phyloP scores from a whole-genome alignment of 805 yeast genomes.

The Debaryomyces maramus region DNA sequence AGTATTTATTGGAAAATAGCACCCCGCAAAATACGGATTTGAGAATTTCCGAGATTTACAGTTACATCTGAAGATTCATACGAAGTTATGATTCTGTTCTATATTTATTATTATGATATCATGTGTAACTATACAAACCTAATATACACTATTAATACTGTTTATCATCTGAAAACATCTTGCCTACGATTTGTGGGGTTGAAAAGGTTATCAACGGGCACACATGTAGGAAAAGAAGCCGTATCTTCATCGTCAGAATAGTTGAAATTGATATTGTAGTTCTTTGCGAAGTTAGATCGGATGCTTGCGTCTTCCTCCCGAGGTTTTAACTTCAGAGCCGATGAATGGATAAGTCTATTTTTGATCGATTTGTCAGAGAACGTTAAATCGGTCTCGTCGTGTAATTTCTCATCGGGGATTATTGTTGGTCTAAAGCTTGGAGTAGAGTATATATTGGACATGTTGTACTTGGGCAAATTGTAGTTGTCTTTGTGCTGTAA shows the following conservation, averaged over 20 bases:
- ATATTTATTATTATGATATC: too few species aligned
- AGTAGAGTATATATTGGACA: slow-evolving; percentile 2
- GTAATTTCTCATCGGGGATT: neutral
- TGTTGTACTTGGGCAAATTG: slow-evolving; percentile 22
- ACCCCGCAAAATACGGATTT: too few species aligned
- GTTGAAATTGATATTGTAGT: slow-evolving; percentile 11
- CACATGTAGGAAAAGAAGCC: neutral
- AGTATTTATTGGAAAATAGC: too few species aligned
- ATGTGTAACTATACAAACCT: too few species aligned
- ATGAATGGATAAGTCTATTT: neutral
- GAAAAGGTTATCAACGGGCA: neutral
- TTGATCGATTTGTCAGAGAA: neutral
- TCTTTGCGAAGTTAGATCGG: slow-evolving; percentile 8
- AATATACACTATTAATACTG: too few species aligned
- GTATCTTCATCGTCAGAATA: slow-evolving; percentile 2
- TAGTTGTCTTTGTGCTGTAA: slow-evolving; percentile 10
- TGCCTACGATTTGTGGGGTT: neutral
- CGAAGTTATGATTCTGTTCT: too few species aligned
- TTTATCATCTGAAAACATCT: neutral
- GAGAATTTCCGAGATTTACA: too few species aligned
- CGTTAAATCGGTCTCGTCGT: neutral
- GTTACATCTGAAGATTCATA: too few species aligned
- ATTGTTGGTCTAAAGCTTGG: neutral
- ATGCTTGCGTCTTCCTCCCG: slow-evolving; percentile 4
- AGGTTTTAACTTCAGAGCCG: neutral